Conservation (phyloP, 352 stramenopile species). For the Globisporangium recalcitrans region DNA sequence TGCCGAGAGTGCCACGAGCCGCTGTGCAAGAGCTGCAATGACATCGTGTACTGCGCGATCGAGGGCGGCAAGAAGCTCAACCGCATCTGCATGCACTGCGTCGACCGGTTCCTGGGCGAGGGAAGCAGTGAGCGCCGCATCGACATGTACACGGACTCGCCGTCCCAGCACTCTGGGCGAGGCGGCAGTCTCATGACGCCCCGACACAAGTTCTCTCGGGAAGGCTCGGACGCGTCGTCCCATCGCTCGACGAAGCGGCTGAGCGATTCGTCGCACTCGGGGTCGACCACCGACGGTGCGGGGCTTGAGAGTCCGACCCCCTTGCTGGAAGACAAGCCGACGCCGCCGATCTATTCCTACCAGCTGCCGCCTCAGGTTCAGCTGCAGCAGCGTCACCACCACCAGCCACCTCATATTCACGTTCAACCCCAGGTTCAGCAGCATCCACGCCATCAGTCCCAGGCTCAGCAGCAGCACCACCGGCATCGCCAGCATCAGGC, state of each 20-base stretch:
- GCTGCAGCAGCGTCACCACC: background rate
- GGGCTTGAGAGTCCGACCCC: slow-evolving; percentile 2
- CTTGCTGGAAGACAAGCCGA: slow-evolving; percentile 10
- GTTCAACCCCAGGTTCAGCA: background rate
- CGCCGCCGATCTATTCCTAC: background rate
- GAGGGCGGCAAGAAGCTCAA: slow-evolving; percentile 65
- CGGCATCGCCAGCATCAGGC: background rate
- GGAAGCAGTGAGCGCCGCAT: slow-evolving; percentile 1
- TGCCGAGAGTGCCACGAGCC: slow-evolving; percentile 53
- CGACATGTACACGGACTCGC: slow-evolving; percentile 20
- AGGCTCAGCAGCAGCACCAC: background rate
- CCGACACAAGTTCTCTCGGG: background rate
- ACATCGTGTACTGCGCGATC: slow-evolving; percentile 57
- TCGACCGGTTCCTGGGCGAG: slow-evolving; percentile 23
- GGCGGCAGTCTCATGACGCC: background rate
- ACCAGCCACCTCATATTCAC: background rate
- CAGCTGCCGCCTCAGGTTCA: background rate
- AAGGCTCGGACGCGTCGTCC: slow-evolving; percentile 7
- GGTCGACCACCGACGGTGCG: background rate
- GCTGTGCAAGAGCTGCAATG: slow-evolving; percentile 57
- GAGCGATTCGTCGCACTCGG: slow-evolving; percentile 8
- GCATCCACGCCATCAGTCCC: background rate
- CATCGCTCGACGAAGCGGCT: slow-evolving; percentile 8
- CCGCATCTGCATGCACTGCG: slow-evolving; percentile 61
- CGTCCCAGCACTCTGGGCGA: background rate